These are phyloP conservation scores for Juglanconis sp. DNA, from an alignment of 2,329 filamentous ascomycete species.

Conservation along the genomic window DNA sequence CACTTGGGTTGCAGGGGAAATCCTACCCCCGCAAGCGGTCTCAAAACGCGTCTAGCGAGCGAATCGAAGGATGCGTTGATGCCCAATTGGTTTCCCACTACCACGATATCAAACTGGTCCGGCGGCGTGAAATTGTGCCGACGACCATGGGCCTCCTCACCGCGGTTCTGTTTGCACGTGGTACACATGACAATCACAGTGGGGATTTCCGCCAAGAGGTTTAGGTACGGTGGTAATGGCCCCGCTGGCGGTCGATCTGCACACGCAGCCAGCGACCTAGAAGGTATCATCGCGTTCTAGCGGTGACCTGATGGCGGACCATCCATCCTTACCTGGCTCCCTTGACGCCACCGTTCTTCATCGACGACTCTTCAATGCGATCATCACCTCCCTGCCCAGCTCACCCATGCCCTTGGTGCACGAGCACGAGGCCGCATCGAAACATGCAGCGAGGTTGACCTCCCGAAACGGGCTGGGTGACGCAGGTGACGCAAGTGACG, in stretches of 20 bases:
- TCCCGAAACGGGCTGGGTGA: too few relatives aligned
- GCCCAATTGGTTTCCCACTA: background rate
- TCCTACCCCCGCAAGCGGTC: background rate
- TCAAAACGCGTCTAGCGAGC: background rate
- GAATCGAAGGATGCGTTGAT: background rate
- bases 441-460: too few relatives aligned
- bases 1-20: background rate
- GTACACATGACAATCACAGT: background rate
- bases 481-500: too few relatives aligned
- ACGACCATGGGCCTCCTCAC: background rate
- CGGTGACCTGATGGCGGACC: conserved; percentile 9
- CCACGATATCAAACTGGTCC: background rate
- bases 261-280: conserved; percentile 2
- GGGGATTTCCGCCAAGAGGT: background rate
- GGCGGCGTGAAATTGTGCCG: background rate
- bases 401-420: too few relatives aligned
- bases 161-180: too few relatives aligned
- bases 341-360: background rate
- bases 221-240: background rate
- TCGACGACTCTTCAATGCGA: background rate
- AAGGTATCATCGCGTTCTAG: conserved; percentile 17
- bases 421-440: too few relatives aligned
- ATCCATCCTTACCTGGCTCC: background rate
- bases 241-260: conserved; percentile 7
- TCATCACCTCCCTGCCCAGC: background rate